Percentiles rank a stretch among this genome's conserved stretches.
These are phyloP conservation scores for Hamamelis virginiana DNA, from an alignment of 164 flowering plant species.

Conservation along the genomic window DNA sequence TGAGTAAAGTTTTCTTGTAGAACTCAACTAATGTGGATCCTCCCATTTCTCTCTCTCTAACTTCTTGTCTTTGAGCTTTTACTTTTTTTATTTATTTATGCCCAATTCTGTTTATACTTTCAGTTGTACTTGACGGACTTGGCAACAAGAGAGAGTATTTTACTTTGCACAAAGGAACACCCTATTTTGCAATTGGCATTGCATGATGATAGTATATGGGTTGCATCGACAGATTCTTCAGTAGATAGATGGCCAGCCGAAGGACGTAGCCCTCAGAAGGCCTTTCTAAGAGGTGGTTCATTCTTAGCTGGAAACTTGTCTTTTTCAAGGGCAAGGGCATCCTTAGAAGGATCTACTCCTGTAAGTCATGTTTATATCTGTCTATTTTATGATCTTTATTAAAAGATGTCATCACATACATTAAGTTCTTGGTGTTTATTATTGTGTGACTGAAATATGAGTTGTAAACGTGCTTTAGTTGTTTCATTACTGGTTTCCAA, in stretches of 20 bases:
- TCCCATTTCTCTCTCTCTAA: neutral
- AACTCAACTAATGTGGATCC: neutral
- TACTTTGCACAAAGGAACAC: slow-evolving; percentile 86
- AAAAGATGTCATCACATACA: too few species aligned
- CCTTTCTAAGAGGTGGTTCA: slow-evolving; percentile 82
- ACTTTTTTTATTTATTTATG: neutral
- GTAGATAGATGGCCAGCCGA: slow-evolving; percentile 88
- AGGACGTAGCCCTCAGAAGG: slow-evolving; percentile 69
- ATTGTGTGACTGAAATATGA: too few species aligned
- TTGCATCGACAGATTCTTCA: slow-evolving; percentile 89
- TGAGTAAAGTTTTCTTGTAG: slow-evolving; percentile 38
- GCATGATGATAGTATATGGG: slow-evolving; percentile 92
- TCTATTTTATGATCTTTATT: neutral
- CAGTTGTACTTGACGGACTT: slow-evolving; percentile 95
- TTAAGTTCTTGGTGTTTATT: too few species aligned
- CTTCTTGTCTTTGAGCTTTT: neutral
- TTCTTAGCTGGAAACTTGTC: slow-evolving; percentile 94
- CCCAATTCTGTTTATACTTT: slow-evolving; percentile 18
- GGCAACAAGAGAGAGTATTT: slow-evolving; percentile 86
- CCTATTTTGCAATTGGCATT: slow-evolving; percentile 79
- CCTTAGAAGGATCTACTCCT: slow-evolving; percentile 82
- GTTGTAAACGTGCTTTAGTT: too few species aligned
- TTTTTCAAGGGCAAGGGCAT: slow-evolving; percentile 85
- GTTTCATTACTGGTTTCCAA: too few species aligned
- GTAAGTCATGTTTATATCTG: slow-evolving; percentile 40